phyloP scores from a whole-genome alignment of 805 yeast species.

The Starmerella bombicola region DNA sequence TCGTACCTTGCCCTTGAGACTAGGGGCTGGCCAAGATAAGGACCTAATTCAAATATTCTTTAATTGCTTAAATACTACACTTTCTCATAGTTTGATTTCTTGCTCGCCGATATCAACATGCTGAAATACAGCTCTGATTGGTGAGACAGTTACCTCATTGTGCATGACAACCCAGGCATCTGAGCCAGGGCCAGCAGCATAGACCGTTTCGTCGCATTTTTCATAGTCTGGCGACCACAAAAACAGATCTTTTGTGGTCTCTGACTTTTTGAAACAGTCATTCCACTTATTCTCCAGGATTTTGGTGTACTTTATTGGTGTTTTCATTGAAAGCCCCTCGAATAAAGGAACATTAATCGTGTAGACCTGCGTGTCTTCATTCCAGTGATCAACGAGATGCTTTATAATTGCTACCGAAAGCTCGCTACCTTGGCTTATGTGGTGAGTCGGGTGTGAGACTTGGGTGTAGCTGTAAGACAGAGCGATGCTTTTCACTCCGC shows the following conservation, averaged over 20 bases:
- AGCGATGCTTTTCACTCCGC: slow-evolving; percentile 56
- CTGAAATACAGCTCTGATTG: slow-evolving; percentile 19
- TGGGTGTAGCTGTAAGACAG: slow-evolving; percentile 69
- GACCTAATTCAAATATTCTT: too few species aligned
- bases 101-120: slow-evolving; percentile 8
- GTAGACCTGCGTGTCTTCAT: slow-evolving; percentile 50
- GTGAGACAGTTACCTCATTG: slow-evolving; percentile 39
- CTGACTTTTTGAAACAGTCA: slow-evolving; percentile 37
- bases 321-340: slow-evolving; percentile 41
- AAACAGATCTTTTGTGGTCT: slow-evolving; percentile 29
- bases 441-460: slow-evolving; percentile 37
- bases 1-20: too few species aligned
- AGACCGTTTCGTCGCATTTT: slow-evolving; percentile 45
- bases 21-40: too few species aligned
- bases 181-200: slow-evolving; percentile 35
- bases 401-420: slow-evolving; percentile 52
- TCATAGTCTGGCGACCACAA: slow-evolving; percentile 78
- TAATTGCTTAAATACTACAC: not conserved
- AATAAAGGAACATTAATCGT: slow-evolving; percentile 73
- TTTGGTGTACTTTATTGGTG: slow-evolving; percentile 64
- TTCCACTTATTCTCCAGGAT: slow-evolving; percentile 73
- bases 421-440: slow-evolving; percentile 52
- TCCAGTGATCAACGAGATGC: slow-evolving; percentile 50
- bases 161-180: slow-evolving; percentile 62
- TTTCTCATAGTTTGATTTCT: slow-evolving; percentile 8